These are phyloP conservation scores for Biscogniauxia sp. DNA, from an alignment of 2,329 filamentous ascomycete species.

Conservation along the genomic window DNA sequence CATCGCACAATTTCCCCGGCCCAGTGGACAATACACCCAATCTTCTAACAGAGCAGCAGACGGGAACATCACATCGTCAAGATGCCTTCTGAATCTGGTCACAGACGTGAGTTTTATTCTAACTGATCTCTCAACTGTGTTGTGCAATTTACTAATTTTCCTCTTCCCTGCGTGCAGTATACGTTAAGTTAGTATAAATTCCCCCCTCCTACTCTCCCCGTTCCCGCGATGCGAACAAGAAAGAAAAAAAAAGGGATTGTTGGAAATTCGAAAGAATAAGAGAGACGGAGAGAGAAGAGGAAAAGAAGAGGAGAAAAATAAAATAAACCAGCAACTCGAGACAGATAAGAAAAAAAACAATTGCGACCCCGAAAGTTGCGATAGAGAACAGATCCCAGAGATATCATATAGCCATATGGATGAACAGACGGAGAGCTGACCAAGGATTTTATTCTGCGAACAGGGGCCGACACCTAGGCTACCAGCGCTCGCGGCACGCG, in stretches of 20 bases:
- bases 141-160: slow-evolving; percentile 1
- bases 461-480: slow-evolving; percentile 17
- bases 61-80: slow-evolving; percentile 1
- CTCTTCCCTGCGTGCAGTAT: slow-evolving; percentile 5
- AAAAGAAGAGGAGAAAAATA: background rate
- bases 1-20: background rate
- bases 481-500: slow-evolving; percentile 13
- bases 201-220: background rate
- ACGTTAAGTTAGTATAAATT: slow-evolving; percentile 16
- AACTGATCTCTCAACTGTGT: too few relatives aligned
- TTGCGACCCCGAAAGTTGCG: background rate
- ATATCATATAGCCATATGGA: background rate
- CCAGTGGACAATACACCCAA: background rate
- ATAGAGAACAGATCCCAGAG: background rate
- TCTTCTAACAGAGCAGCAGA: background rate
- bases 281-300: too few relatives aligned
- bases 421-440: slow-evolving; percentile 6
- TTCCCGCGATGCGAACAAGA: background rate
- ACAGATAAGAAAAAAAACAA: background rate
- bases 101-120: slow-evolving; percentile 10
- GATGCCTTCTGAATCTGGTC: slow-evolving; percentile 16
- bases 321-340: background rate
- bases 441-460: background rate
- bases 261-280: too few relatives aligned
- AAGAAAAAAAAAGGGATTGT: background rate